A percentile compares a stretch with the other conserved stretches of the same genome.
Conservation (phyloP, 768 basidiomycete species). For the Neoboletus magnificus region DNA sequence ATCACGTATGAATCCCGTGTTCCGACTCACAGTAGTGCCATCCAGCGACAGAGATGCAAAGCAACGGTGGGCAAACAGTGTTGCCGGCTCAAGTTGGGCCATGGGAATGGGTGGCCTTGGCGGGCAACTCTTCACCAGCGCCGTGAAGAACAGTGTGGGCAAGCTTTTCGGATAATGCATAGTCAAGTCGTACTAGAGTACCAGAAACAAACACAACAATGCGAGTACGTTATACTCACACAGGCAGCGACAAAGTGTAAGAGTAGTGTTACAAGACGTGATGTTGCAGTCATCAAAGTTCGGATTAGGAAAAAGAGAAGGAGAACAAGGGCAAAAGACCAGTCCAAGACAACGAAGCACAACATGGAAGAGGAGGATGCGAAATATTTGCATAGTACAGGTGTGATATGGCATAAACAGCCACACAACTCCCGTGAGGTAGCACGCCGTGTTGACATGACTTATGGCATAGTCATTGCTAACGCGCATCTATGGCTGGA, state of each 20-base stretch:
- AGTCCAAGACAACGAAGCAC: constrained; percentile 26
- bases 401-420: constrained; percentile 14
- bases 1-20: constrained; percentile 3
- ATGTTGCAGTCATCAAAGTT: constrained; percentile 24
- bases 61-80: constrained; percentile 79
- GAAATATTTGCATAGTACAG: constrained; percentile 18
- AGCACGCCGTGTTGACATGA: constrained; percentile 7
- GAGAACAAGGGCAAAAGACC: background rate
- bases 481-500: constrained; percentile 3
- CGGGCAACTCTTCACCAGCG: constrained; percentile 77
- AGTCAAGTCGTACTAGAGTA: too few relatives aligned
- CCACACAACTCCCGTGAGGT: constrained; percentile 9
- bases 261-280: constrained; percentile 32
- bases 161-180: constrained; percentile 58
- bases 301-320: constrained; percentile 3
- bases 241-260: constrained; percentile 13
- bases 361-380: constrained; percentile 23
- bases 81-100: constrained; percentile 67
- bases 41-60: constrained; percentile 88
- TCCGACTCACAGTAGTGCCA: constrained; percentile 8
- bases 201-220: constrained; percentile 15
- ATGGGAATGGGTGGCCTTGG: constrained; percentile 79
- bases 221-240: constrained; percentile 3
- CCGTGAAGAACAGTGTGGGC: constrained; percentile 79
- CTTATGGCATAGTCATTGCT: constrained; percentile 7